phyloP scores from a whole-genome alignment of 345 rosid genomes.

The Conringia planisiliqua region DNA sequence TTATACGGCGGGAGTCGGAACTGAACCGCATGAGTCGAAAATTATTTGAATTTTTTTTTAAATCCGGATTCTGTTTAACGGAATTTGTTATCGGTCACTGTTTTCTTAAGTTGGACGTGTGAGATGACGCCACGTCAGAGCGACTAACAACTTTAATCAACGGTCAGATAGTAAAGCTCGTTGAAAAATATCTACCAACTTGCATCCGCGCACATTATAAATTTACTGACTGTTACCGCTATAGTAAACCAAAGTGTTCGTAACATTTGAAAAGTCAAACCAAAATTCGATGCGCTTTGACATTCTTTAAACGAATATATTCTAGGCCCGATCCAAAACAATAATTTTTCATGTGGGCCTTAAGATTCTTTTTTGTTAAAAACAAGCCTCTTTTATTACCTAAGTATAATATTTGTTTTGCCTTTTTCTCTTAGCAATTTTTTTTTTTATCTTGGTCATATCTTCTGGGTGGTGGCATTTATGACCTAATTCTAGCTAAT shows the following conservation, averaged over 20 bases:
- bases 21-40: background rate
- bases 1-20: constrained; percentile 47
- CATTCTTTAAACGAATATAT: background rate
- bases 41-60: background rate
- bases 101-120: background rate
- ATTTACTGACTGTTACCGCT: background rate
- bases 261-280: background rate
- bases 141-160: background rate
- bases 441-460: background rate
- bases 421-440: background rate
- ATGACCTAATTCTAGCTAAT: background rate
- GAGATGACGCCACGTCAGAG: constrained; percentile 4
- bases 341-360: background rate
- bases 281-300: background rate
- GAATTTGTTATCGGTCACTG: background rate
- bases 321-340: background rate
- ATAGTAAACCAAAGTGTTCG: background rate
- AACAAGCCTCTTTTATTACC: background rate
- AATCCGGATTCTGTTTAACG: constrained; percentile 15
- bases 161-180: background rate
- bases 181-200: background rate
- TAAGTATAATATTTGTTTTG: background rate
- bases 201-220: background rate
- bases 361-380: background rate
- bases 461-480: background rate